Evolutionary conservation across 2,329 filamentous ascomycete species (phyloP).

Genomic region (Cladophialophora yegresii): DNA sequence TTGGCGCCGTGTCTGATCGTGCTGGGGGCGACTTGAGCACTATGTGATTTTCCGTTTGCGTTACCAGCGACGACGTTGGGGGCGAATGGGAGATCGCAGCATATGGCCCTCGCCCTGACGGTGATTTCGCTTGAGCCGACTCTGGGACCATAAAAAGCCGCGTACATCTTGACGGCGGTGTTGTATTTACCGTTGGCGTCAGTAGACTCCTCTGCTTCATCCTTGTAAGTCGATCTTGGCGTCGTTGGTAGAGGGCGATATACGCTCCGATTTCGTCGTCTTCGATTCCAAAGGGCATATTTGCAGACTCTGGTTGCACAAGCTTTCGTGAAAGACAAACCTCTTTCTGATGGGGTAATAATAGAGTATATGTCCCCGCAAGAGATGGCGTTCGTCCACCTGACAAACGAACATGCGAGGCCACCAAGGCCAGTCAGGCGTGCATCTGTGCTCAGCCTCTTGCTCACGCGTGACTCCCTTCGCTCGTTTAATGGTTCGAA

Average conservation of each 20-base stretch:
- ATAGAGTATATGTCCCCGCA: neutral
- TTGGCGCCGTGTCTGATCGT: neutral
- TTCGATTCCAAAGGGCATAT: constrained; percentile 15
- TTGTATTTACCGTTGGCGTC: neutral
- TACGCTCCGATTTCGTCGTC: constrained; percentile 9
- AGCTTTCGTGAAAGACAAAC: neutral
- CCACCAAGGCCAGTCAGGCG: neutral
- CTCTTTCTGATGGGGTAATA: neutral
- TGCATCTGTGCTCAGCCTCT: neutral
- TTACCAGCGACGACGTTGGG: neutral
- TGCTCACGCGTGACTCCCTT: neutral
- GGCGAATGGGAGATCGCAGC: neutral
- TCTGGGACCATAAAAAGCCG: neutral
- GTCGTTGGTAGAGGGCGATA: constrained; percentile 1
- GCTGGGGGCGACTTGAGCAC: neutral
- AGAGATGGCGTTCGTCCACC: neutral
- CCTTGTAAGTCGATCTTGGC: neutral
- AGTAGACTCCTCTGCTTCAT: neutral
- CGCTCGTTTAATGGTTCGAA: neutral
- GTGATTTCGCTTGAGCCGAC: neutral
- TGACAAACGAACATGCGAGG: neutral
- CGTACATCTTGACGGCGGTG: neutral
- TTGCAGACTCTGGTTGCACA: neutral
- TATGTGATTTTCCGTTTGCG: neutral
- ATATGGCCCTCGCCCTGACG: neutral